Conservation (phyloP, 1,284 basidiomycete species). For the Xerocomus nothofagi region DNA sequence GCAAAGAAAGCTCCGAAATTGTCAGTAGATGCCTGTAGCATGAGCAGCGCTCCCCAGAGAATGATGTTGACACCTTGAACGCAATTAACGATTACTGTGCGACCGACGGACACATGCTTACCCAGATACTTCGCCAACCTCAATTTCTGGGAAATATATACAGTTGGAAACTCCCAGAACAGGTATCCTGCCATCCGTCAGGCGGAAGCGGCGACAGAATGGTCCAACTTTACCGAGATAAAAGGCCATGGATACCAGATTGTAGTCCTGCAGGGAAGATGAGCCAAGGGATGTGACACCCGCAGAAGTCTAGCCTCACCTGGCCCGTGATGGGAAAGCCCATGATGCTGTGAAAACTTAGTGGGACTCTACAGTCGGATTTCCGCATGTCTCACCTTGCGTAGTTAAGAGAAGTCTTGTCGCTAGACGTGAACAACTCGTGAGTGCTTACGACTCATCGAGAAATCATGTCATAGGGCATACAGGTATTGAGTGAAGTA, state of each 20-base stretch:
- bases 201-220: not conserved
- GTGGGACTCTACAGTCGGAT: not conserved
- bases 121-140: conserved; percentile 64
- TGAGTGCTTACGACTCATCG: conserved; percentile 2
- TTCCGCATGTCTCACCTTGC: conserved; percentile 45
- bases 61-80: conserved; percentile 55
- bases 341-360: conserved; percentile 51
- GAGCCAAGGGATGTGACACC: conserved; percentile 7
- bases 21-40: conserved; percentile 57
- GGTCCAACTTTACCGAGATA: conserved; percentile 21
- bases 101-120: conserved; percentile 21
- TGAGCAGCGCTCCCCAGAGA: conserved; percentile 60
- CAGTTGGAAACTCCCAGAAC: conserved; percentile 66
- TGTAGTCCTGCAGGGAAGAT: conserved; percentile 47
- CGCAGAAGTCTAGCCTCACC: conserved; percentile 35
- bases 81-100: not conserved
- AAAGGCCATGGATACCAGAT: conserved; percentile 66
- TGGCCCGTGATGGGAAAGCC: conserved; percentile 62
- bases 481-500: conserved; percentile 69
- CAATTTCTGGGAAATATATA: conserved; percentile 63
- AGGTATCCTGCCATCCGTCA: conserved; percentile 47
- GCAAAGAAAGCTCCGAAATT: conserved; percentile 64
- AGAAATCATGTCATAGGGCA: not conserved
- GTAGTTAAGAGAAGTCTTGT: conserved; percentile 70
- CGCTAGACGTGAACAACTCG: conserved; percentile 39